Percentiles rank a stretch among this genome's conserved stretches.
phyloP scores from a whole-genome alignment of 129 eudicot species.

The Smallanthus sonchifolius region DNA sequence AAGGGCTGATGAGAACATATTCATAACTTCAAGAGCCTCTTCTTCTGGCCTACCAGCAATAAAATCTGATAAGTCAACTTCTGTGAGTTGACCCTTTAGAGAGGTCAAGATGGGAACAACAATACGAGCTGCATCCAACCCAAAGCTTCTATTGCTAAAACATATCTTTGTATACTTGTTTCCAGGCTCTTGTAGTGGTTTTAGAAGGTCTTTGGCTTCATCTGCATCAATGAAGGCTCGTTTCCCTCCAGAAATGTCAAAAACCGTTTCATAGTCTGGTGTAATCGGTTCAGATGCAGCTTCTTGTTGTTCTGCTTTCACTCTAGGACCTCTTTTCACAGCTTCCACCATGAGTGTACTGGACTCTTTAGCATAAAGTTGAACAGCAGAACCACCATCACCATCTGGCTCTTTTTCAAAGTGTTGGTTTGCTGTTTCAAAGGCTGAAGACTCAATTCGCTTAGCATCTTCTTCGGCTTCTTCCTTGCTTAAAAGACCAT shows the following conservation, averaged over 20 bases:
- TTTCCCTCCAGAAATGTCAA: slow-evolving; percentile 63
- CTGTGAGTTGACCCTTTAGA: slow-evolving; percentile 46
- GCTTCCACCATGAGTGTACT: slow-evolving; percentile 67
- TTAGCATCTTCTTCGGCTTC: slow-evolving; percentile 75
- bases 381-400: slow-evolving; percentile 67
- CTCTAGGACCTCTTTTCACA: slow-evolving; percentile 51
- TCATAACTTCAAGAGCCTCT: slow-evolving; percentile 68
- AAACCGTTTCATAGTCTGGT: slow-evolving; percentile 21
- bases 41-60: slow-evolving; percentile 62
- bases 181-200: slow-evolving; percentile 39
- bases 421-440: slow-evolving; percentile 50
- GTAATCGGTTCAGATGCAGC: slow-evolving; percentile 16
- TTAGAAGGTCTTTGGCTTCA: slow-evolving; percentile 44
- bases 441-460: slow-evolving; percentile 53
- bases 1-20: slow-evolving; percentile 42
- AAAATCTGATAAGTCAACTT: slow-evolving; percentile 60
- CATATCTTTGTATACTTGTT: slow-evolving; percentile 44
- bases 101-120: slow-evolving; percentile 45
- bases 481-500: slow-evolving; percentile 56
- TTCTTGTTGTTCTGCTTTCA: slow-evolving; percentile 34
- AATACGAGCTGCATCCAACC: slow-evolving; percentile 50
- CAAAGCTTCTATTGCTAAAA: slow-evolving; percentile 64
- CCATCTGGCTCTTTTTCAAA: slow-evolving; percentile 61
- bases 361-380: slow-evolving; percentile 63
- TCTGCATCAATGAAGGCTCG: slow-evolving; percentile 42